phyloP scores from a whole-genome alignment of 2,329 filamentous ascomycete genomes.

The Colletotrichum limetticola region DNA sequence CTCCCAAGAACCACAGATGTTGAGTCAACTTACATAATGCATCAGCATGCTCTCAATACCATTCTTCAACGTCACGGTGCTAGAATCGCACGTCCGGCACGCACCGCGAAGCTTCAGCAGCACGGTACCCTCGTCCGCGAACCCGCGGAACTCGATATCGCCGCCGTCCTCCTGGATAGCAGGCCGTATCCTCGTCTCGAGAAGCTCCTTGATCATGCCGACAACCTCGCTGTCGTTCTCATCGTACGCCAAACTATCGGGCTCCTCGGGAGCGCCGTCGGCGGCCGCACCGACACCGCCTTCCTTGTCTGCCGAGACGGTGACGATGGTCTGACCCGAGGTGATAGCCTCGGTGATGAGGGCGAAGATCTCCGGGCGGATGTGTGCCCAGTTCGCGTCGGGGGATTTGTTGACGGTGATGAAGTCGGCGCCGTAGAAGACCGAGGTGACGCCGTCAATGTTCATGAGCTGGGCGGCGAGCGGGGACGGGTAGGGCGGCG shows the following conservation, averaged over 20 bases:
- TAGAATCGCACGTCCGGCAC: slow-evolving; percentile 95
- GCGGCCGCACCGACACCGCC: slow-evolving; percentile 43
- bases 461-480: slow-evolving; percentile 91
- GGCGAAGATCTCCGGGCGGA: slow-evolving; percentile 95
- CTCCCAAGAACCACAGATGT: too few relatives aligned
- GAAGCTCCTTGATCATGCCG: slow-evolving; percentile 97
- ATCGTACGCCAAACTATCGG: slow-evolving; percentile 83
- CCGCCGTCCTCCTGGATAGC: slow-evolving; percentile 98
- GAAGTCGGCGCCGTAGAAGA: slow-evolving; percentile 95
- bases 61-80: slow-evolving; percentile 95
- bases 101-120: slow-evolving; percentile 88
- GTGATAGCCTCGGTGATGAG: slow-evolving; percentile 94
- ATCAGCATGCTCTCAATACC: slow-evolving; percentile 99
- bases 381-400: slow-evolving; percentile 91
- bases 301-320: slow-evolving; percentile 70
- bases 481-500: slow-evolving; percentile 89
- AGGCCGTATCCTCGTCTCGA: slow-evolving; percentile 94
- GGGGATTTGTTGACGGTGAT: slow-evolving; percentile 95
- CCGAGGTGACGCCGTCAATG: slow-evolving; percentile 91
- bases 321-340: slow-evolving; percentile 84
- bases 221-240: slow-evolving; percentile 95
- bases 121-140: slow-evolving; percentile 82
- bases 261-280: slow-evolving; percentile 60
- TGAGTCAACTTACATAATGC: slow-evolving; percentile 78
- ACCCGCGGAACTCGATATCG: slow-evolving; percentile 95